Percentiles rank a stretch among this genome's conserved stretches.
Evolutionary conservation across 2,329 filamentous ascomycete species (phyloP).

Genomic region (Beauveria scarabaeidicola): DNA sequence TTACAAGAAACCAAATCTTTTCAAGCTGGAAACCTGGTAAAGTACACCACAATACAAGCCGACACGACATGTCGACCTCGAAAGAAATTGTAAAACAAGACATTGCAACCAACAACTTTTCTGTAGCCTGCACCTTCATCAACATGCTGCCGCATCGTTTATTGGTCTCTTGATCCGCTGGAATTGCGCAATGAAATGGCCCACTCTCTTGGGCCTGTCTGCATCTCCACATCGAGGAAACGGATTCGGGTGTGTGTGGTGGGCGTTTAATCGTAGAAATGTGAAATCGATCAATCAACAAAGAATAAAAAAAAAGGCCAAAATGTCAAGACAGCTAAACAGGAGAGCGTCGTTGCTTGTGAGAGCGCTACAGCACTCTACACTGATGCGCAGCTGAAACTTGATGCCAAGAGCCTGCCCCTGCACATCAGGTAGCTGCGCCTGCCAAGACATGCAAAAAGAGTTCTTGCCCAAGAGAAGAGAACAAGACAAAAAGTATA

Average conservation of each 20-base stretch:
- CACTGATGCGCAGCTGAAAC: background rate
- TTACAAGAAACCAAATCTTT: background rate
- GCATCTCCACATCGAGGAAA: background rate
- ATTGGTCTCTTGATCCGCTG: background rate
- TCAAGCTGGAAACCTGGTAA: background rate
- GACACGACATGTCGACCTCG: background rate
- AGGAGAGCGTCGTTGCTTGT: background rate
- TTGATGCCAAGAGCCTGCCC: conserved; percentile 6
- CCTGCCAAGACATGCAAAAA: background rate
- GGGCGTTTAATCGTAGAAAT: conserved; percentile 9
- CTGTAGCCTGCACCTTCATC: background rate
- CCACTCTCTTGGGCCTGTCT: background rate
- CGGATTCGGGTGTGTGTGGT: background rate
- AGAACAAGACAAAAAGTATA: background rate
- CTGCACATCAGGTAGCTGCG: background rate
- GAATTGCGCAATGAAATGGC: background rate
- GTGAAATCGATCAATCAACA: background rate
- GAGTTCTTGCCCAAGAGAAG: background rate
- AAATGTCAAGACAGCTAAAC: background rate
- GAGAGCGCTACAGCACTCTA: background rate
- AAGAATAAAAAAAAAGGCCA: background rate
- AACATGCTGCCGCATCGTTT: conserved; percentile 2
- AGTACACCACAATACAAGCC: background rate
- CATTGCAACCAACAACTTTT: background rate
- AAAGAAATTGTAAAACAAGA: background rate